A percentile compares a stretch with the other conserved stretches of the same genome.
Conservation (phyloP, 1,284 basidiomycete species). For the Rhodofomes roseus region DNA sequence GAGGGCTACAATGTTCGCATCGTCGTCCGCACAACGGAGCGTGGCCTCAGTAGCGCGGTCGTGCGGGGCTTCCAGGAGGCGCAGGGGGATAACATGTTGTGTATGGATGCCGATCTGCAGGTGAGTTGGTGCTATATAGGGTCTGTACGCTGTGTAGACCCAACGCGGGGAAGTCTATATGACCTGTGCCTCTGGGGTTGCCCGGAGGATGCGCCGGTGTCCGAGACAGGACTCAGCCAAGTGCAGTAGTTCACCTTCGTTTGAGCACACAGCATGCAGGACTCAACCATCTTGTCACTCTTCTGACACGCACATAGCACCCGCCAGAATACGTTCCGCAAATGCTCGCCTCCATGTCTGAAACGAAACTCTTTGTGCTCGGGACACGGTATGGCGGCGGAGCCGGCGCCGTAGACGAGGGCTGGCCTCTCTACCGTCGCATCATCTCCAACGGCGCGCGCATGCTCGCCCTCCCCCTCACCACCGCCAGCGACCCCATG, state of each 20-base stretch:
- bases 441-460: constrained; percentile 41
- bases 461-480: constrained; percentile 38
- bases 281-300: too few species aligned
- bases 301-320: constrained; percentile 25
- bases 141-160: too few species aligned
- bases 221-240: too few species aligned
- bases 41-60: constrained; percentile 40
- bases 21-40: constrained; percentile 37
- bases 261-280: too few species aligned
- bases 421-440: constrained; percentile 41
- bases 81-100: constrained; percentile 36
- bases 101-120: constrained; percentile 45
- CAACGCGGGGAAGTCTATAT: too few species aligned
- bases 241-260: too few species aligned
- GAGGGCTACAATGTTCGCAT: constrained; percentile 41
- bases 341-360: constrained; percentile 32
- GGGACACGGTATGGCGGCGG: constrained; percentile 42
- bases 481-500: constrained; percentile 41
- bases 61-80: constrained; percentile 41
- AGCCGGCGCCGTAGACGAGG: constrained; percentile 37
- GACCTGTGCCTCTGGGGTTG: too few species aligned
- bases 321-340: constrained; percentile 39
- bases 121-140: too few species aligned
- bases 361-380: constrained; percentile 33
- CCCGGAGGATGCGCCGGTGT: too few species aligned